Conservation (phyloP, 768 basidiomycete species). For the Hygrophorus russula region DNA sequence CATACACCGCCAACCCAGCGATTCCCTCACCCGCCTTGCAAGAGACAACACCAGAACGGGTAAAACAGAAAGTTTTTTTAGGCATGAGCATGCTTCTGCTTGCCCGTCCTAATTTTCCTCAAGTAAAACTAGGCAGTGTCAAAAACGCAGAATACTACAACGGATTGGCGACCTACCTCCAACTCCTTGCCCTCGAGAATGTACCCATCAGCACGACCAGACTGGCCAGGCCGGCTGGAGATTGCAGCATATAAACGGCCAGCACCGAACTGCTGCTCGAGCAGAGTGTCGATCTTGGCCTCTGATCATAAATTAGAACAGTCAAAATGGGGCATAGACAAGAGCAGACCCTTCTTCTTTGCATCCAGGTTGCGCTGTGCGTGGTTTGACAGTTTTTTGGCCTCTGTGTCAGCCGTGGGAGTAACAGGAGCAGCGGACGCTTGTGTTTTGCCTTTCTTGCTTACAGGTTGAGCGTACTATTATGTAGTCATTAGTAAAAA, state of each 20-base stretch:
- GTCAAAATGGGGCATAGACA: background rate
- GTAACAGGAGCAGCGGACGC: slow-evolving; percentile 32
- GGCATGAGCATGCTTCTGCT: slow-evolving; percentile 84
- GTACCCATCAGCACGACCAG: slow-evolving; percentile 94
- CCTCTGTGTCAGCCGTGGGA: slow-evolving; percentile 38
- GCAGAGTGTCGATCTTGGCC: slow-evolving; percentile 82
- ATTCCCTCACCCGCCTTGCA: background rate
- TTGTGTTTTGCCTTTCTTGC: slow-evolving; percentile 73
- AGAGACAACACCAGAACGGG: background rate
- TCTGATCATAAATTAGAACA: slow-evolving; percentile 30
- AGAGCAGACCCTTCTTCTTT: slow-evolving; percentile 72
- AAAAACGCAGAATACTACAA: slow-evolving; percentile 2
- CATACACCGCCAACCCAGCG: too few species aligned
- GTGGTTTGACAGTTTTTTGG: slow-evolving; percentile 84
- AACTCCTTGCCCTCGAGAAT: slow-evolving; percentile 97
- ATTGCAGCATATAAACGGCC: slow-evolving; percentile 93
- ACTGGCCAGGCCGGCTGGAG: slow-evolving; percentile 94
- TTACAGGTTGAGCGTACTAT: slow-evolving; percentile 91
- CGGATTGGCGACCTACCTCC: slow-evolving; percentile 46
- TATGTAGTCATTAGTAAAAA: background rate
- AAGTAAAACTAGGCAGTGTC: slow-evolving; percentile 70
- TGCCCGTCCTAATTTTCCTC: slow-evolving; percentile 85
- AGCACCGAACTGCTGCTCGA: slow-evolving; percentile 85
- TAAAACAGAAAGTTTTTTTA: background rate
- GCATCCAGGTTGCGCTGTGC: slow-evolving; percentile 78